Conservation (phyloP, 371 early-diverging fungal genomes). For the Homolaphlyctis polyrhiza region DNA sequence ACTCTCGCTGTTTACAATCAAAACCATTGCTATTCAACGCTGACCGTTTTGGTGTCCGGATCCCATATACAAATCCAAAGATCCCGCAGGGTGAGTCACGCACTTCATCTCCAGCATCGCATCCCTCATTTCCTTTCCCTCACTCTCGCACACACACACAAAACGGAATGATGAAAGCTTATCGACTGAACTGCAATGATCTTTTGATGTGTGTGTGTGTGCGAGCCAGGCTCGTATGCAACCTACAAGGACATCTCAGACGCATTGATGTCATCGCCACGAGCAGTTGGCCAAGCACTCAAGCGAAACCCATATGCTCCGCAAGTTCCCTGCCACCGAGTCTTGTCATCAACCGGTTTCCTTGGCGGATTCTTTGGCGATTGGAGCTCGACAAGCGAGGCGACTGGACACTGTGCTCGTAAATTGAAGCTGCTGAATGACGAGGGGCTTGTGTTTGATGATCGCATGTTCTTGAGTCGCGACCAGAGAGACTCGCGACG, state of each 20-base stretch:
- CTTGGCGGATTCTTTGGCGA: conserved; percentile 71
- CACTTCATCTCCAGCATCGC: background rate
- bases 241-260: conserved; percentile 73
- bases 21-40: background rate
- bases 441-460: conserved; percentile 2
- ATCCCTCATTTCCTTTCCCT: background rate
- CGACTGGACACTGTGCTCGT: background rate
- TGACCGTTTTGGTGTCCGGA: background rate
- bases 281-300: conserved; percentile 77
- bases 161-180: background rate
- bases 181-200: background rate
- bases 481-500: background rate
- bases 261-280: conserved; percentile 54
- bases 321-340: conserved; percentile 74
- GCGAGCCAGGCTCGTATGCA: conserved; percentile 62
- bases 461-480: background rate
- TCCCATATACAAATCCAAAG: background rate
- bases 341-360: conserved; percentile 58
- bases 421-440: background rate
- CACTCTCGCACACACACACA: background rate
- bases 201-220: background rate
- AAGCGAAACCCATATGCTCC: conserved; percentile 72
- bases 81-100: background rate
- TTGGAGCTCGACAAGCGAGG: conserved; percentile 3
- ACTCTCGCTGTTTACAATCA: background rate